These are phyloP conservation scores for Trichoderma sp. DNA, from an alignment of 2,329 filamentous ascomycete genomes.

Conservation along the genomic window DNA sequence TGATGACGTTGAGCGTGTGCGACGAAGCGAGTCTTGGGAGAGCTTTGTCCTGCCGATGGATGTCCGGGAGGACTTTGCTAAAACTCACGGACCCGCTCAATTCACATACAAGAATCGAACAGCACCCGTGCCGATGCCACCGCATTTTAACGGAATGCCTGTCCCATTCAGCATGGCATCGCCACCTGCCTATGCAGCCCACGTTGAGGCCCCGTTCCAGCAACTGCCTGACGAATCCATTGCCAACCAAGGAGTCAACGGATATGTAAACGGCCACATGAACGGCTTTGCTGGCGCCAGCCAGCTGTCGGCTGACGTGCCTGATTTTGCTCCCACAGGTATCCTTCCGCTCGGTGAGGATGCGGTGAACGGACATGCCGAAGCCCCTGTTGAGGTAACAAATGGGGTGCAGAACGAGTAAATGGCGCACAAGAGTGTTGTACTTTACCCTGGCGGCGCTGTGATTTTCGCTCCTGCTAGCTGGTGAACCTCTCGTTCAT, in stretches of 20 bases:
- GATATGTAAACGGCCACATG: slow-evolving; percentile 35
- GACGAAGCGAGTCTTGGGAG: slow-evolving; percentile 75
- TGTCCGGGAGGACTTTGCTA: slow-evolving; percentile 73
- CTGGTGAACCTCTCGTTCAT: not conserved
- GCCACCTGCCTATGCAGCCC: slow-evolving; percentile 38
- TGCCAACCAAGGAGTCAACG: slow-evolving; percentile 45
- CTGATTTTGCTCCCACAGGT: slow-evolving; percentile 46
- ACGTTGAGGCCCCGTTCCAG: slow-evolving; percentile 38
- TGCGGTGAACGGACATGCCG: slow-evolving; percentile 29
- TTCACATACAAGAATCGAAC: slow-evolving; percentile 43
- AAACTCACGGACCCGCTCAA: slow-evolving; percentile 67
- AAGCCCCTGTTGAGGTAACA: not conserved
- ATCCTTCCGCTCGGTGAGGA: slow-evolving; percentile 16
- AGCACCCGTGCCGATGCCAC: slow-evolving; percentile 35
- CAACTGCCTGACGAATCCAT: slow-evolving; percentile 41
- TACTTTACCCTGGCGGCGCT: not conserved
- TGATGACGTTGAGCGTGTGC: slow-evolving; percentile 78
- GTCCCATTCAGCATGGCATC: slow-evolving; percentile 40
- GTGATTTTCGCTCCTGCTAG: not conserved
- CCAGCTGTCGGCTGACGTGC: slow-evolving; percentile 46
- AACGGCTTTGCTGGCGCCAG: slow-evolving; percentile 38
- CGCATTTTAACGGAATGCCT: slow-evolving; percentile 41
- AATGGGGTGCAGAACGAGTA: slow-evolving; percentile 28
- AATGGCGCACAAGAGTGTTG: not conserved
- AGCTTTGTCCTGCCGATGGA: slow-evolving; percentile 75